Evolutionary conservation across 208 protist species (phyloP).

Genomic region (Leishmania guyanensis): DNA sequence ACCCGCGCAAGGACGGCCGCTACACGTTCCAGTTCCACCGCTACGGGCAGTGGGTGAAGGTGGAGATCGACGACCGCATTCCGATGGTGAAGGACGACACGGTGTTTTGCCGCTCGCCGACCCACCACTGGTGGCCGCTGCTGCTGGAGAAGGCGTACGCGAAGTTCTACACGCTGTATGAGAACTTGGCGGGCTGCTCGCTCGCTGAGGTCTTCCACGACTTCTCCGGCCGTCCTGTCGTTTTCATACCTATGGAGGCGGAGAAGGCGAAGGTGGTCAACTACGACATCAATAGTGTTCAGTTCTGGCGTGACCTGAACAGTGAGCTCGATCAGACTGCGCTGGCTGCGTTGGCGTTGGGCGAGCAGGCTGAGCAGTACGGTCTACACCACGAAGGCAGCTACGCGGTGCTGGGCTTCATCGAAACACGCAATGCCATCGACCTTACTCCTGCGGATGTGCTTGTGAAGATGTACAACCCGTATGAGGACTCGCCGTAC

Average conservation of each 20-base stretch:
- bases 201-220: conserved; percentile 61
- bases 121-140: conserved; percentile 74
- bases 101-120: conserved; percentile 70
- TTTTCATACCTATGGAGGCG: conserved; percentile 48
- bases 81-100: conserved; percentile 55
- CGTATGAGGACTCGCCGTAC: conserved; percentile 62
- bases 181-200: conserved; percentile 58
- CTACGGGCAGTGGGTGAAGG: conserved; percentile 34
- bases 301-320: conserved; percentile 66
- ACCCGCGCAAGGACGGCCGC: conserved; percentile 38
- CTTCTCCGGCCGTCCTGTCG: conserved; percentile 57
- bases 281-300: conserved; percentile 58
- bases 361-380: conserved; percentile 40
- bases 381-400: conserved; percentile 58
- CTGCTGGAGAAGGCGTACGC: conserved; percentile 78
- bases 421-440: conserved; percentile 39
- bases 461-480: conserved; percentile 76
- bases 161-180: conserved; percentile 82
- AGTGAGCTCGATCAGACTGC: conserved; percentile 40
- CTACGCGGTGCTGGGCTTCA: conserved; percentile 67
- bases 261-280: conserved; percentile 37
- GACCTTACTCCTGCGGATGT: conserved; percentile 56
- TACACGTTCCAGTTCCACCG: conserved; percentile 14
- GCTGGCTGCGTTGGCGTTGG: conserved; percentile 48
- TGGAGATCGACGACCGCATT: conserved; percentile 69